Conservation (phyloP, 106 monocot species). For the Phalaenopsis aphrodite region DNA sequence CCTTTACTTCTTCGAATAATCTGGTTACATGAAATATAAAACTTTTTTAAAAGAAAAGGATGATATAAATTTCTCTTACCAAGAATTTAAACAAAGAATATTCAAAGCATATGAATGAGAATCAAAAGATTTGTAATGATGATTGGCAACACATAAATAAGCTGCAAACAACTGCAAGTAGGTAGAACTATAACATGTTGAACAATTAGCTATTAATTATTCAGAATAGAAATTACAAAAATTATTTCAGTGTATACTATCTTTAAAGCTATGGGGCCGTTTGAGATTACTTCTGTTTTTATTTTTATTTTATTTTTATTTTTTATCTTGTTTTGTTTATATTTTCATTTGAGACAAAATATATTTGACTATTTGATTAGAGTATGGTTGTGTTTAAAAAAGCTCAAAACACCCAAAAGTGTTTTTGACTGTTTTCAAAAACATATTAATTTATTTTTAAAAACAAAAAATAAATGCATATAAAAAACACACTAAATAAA, state of each 20-base stretch:
- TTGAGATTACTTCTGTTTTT: too few species aligned
- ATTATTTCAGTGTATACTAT: neutral
- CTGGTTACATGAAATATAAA: constrained; percentile 23
- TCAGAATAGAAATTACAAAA: neutral
- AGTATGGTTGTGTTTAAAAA: too few species aligned
- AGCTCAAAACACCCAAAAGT: too few species aligned
- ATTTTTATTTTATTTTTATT: too few species aligned
- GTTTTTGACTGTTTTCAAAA: too few species aligned
- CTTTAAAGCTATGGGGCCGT: neutral
- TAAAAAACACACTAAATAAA: too few species aligned
- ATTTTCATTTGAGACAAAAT: too few species aligned
- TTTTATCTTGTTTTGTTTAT: too few species aligned
- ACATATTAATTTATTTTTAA: too few species aligned
- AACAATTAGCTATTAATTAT: neutral
- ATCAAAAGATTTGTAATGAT: neutral
- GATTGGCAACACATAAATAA: neutral
- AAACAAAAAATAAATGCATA: too few species aligned
- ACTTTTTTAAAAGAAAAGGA: neutral
- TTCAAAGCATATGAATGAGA: neutral
- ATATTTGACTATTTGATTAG: too few species aligned
- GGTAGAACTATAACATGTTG: neutral
- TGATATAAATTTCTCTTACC: neutral
- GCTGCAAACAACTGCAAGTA: neutral
- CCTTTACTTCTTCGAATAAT: constrained; percentile 66
- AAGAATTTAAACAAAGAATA: neutral